Base-by-base conservation (phyloP, 2,329 filamentous ascomycete species). In the Xylariaceae sp. region DNA sequence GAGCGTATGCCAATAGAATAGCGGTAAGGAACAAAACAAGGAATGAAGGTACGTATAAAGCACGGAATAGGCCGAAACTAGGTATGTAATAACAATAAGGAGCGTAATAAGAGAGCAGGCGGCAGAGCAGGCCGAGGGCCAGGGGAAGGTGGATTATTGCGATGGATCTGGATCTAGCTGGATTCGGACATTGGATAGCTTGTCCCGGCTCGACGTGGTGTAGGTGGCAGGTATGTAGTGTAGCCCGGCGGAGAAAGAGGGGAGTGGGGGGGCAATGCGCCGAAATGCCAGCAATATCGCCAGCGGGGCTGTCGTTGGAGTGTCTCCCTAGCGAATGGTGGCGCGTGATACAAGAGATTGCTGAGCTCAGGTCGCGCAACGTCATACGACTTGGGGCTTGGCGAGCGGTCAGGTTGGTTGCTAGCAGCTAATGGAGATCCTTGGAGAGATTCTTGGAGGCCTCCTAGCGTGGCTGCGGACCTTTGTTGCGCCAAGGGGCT, bases 221-320 rank as follows among this genome's bases (percentile, higher is more conserved):
- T 42, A 47, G 30, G 39, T 48, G 36, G 19, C 21, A 13, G 41
- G 37, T 47, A 21, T 26, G 39, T 32, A 29, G 15, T 22, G 16
- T 29, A 10, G 16, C 30, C 13, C 48, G 47, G 52, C 47, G 55
- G 53, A 41, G 18, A 19, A 12, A 46, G 52, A 49, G 50, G 42
- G 26, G 48, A 13, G 47, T 45, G 46, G 55, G 47, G 49, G 47
- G 46, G n/a, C n/a, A n/a, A n/a, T n/a, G n/a, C n/a, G n/a, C n/a
- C n/a, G n/a, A n/a, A n/a, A n/a, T n/a, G n/a, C n/a, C n/a, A n/a
- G n/a, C n/a, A n/a, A 54, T 39, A 37, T 29, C 34, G 43, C 40
- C 53, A 58, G 57, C 57, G 57, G 55, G 55, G 57, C 41, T 48
- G 53, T 55, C 52, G 52, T 43, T n/a, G 47, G 57, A 48, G 40